Evolutionary conservation across 2,329 filamentous ascomycete species (phyloP).

Genomic region (Talaromyces pinophilus): DNA sequence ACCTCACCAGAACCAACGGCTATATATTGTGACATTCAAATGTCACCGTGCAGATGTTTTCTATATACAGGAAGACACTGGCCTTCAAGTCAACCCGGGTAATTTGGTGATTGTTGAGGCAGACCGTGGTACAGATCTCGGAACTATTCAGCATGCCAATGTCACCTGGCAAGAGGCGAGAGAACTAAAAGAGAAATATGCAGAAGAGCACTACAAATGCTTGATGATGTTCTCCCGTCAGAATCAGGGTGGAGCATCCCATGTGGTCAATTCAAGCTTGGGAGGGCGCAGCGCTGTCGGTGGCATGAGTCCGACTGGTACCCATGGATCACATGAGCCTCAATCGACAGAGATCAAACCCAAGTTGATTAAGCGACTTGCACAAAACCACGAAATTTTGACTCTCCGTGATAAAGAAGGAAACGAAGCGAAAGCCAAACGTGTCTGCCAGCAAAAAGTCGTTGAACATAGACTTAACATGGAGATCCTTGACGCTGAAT

Average conservation of each 20-base stretch:
- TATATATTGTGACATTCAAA: conserved; percentile 92
- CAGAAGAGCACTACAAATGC: conserved; percentile 96
- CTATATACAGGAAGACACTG: conserved; percentile 94
- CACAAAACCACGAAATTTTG: conserved; percentile 86
- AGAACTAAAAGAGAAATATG: conserved; percentile 84
- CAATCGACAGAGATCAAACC: conserved; percentile 79
- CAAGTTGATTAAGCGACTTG: conserved; percentile 94
- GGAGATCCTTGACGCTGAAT: conserved; percentile 98
- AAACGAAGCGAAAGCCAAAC: conserved; percentile 95
- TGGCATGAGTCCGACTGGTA: conserved; percentile 73
- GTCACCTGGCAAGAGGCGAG: conserved; percentile 86
- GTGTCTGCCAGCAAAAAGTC: conserved; percentile 94
- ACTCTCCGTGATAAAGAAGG: conserved; percentile 92
- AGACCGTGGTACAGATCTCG: conserved; percentile 91
- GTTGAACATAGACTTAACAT: conserved; percentile 92
- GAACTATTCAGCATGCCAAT: conserved; percentile 85
- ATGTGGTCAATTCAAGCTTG: conserved; percentile 44
- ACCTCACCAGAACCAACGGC: conserved; percentile 44
- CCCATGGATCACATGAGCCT: conserved; percentile 72
- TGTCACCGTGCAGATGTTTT: conserved; percentile 94
- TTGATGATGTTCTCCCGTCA: conserved; percentile 97
- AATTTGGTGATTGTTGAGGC: conserved; percentile 97
- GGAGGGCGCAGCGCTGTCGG: conserved; percentile 65
- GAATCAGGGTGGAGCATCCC: conserved; percentile 52
- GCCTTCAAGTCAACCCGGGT: conserved; percentile 82